phyloP scores from a whole-genome alignment of 2,329 filamentous ascomycete genomes.

The Ophiostoma himal-ulmi region DNA sequence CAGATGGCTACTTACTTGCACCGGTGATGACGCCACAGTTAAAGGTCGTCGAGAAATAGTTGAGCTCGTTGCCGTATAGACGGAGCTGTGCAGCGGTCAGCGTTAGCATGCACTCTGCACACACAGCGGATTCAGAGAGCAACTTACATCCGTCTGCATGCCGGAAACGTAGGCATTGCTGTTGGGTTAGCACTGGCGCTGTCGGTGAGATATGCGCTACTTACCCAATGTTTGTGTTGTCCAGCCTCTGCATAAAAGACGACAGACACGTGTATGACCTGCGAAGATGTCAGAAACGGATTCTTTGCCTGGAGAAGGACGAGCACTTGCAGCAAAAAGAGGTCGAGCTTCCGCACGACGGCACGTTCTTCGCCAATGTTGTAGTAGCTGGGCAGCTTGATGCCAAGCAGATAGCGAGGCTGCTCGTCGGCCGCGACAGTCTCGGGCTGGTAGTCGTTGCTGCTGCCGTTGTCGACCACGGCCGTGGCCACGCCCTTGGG shows the following conservation, averaged over 20 bases:
- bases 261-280: neutral
- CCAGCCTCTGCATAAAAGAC: neutral
- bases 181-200: neutral
- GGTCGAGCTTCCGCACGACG: neutral
- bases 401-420: neutral
- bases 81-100: neutral
- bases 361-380: neutral
- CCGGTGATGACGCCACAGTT: constrained; percentile 4
- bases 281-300: neutral
- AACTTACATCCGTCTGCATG: neutral
- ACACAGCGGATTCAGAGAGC: neutral
- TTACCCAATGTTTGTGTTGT: neutral
- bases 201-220: neutral
- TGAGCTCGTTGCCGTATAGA: neutral
- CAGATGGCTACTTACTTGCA: neutral
- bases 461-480: neutral
- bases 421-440: neutral
- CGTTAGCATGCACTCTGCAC: neutral
- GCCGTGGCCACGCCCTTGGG: neutral
- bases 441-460: neutral
- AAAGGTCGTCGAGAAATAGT: neutral
- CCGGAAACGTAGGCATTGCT: neutral
- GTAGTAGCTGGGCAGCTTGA: neutral
- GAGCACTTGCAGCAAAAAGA: neutral
- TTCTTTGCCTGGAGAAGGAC: neutral